A percentile compares a stretch with the other conserved stretches of the same genome.
phyloP scores from a whole-genome alignment of 805 yeast species.

The Wickerhamiella domercqiae region DNA sequence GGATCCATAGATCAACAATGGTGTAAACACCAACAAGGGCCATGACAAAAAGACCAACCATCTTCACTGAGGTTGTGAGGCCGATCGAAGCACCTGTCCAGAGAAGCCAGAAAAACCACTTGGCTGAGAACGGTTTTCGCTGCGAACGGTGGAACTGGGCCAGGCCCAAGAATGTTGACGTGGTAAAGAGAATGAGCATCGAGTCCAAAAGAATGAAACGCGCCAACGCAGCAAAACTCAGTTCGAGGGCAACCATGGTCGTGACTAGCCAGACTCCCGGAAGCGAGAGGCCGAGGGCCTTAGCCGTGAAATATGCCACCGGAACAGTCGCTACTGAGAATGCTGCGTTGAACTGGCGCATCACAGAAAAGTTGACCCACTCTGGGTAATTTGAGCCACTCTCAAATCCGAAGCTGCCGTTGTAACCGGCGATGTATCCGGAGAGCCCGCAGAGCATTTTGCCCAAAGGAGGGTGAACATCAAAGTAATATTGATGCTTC shows the following conservation, averaged over 20 bases:
- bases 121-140: constrained; percentile 41
- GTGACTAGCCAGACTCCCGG: constrained; percentile 39
- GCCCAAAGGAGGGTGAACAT: constrained; percentile 96
- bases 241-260: constrained; percentile 61
- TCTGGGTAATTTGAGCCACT: constrained; percentile 64
- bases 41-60: constrained; percentile 90
- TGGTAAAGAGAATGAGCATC: constrained; percentile 69
- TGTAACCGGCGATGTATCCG: constrained; percentile 79
- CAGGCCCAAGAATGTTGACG: constrained; percentile 61
- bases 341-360: constrained; percentile 81
- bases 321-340: constrained; percentile 69
- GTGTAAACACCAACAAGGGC: constrained; percentile 81
- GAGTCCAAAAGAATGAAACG: constrained; percentile 87
- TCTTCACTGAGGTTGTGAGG: constrained; percentile 86
- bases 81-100: constrained; percentile 77
- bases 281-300: constrained; percentile 67
- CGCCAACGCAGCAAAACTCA: constrained; percentile 74
- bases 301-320: constrained; percentile 65
- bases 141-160: constrained; percentile 65
- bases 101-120: constrained; percentile 82
- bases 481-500: constrained; percentile 85
- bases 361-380: constrained; percentile 61
- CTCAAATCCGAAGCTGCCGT: constrained; percentile 86
- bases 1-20: constrained; percentile 65
- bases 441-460: constrained; percentile 79